These are phyloP conservation scores for Penicillium paneum DNA, from an alignment of 2,329 filamentous ascomycete genomes.

Conservation along the genomic window DNA sequence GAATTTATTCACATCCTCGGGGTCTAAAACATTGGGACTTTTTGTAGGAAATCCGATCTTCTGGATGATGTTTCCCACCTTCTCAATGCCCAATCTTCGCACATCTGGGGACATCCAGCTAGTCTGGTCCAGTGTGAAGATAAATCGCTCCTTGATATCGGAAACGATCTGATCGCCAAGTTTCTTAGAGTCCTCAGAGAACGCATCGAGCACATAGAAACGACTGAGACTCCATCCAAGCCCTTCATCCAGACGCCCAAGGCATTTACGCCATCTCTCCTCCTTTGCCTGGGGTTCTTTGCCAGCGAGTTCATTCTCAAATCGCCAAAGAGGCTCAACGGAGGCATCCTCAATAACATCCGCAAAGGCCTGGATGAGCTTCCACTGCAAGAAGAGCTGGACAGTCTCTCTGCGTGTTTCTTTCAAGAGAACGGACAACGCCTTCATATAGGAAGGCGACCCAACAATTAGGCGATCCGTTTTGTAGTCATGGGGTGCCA, in stretches of 20 bases:
- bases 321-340: constrained; percentile 58
- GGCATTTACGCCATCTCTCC: constrained; percentile 66
- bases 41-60: constrained; percentile 67
- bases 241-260: constrained; percentile 55
- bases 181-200: constrained; percentile 63
- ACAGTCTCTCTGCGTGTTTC: constrained; percentile 55
- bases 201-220: constrained; percentile 68
- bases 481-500: constrained; percentile 52
- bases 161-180: constrained; percentile 68
- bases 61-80: constrained; percentile 64
- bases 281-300: constrained; percentile 60
- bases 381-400: constrained; percentile 64
- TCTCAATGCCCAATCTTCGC: constrained; percentile 58
- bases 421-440: constrained; percentile 55
- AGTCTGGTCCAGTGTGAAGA: constrained; percentile 56
- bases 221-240: constrained; percentile 67
- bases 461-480: constrained; percentile 56
- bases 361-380: constrained; percentile 55
- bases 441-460: constrained; percentile 59
- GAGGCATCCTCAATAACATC: constrained; percentile 57
- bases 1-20: constrained; percentile 54
- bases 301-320: constrained; percentile 60
- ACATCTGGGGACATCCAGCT: constrained; percentile 65
- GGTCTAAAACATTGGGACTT: constrained; percentile 60
- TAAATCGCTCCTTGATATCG: constrained; percentile 66